Percentiles rank a stretch among this genome's conserved stretches.
phyloP scores from a whole-genome alignment of 495 filamentous ascomycete genomes.

The Penicillium malachiteum region DNA sequence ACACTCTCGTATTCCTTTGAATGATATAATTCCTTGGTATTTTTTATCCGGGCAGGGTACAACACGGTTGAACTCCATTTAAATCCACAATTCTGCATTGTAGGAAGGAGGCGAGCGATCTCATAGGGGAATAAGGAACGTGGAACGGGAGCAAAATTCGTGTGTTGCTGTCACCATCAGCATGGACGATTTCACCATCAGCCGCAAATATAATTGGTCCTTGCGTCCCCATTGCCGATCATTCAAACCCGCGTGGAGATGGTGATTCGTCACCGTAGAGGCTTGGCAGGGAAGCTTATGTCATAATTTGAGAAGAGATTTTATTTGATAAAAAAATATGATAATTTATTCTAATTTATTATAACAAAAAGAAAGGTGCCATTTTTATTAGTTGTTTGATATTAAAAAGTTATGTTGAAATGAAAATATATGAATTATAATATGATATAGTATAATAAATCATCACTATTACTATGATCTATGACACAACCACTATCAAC shows the following conservation, averaged over 20 bases:
- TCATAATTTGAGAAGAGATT: conserved; percentile 1
- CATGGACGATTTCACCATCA: conserved; percentile 21
- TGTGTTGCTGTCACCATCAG: conserved; percentile 17
- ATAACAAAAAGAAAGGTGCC: too few species aligned
- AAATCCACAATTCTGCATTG: too few species aligned
- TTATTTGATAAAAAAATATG: too few species aligned
- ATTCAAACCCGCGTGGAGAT: conserved; percentile 10
- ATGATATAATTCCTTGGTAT: neutral
- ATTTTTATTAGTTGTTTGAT: too few species aligned
- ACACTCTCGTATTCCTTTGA: too few species aligned
- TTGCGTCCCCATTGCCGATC: conserved; percentile 11
- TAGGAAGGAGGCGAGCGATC: too few species aligned
- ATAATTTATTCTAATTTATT: too few species aligned
- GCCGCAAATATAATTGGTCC: conserved; percentile 6
- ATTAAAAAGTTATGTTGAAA: too few species aligned
- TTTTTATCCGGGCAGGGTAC: neutral
- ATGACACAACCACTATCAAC: neutral
- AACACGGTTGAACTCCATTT: neutral
- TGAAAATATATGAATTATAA: too few species aligned
- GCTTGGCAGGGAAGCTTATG: conserved; percentile 14
- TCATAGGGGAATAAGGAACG: neutral
- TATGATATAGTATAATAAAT: too few species aligned
- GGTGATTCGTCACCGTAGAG: conserved; percentile 20
- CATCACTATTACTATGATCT: too few species aligned
- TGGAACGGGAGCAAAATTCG: conserved; percentile 1